Conservation (phyloP, 164 flowering plant species). For the Liriodendron chinense region DNA sequence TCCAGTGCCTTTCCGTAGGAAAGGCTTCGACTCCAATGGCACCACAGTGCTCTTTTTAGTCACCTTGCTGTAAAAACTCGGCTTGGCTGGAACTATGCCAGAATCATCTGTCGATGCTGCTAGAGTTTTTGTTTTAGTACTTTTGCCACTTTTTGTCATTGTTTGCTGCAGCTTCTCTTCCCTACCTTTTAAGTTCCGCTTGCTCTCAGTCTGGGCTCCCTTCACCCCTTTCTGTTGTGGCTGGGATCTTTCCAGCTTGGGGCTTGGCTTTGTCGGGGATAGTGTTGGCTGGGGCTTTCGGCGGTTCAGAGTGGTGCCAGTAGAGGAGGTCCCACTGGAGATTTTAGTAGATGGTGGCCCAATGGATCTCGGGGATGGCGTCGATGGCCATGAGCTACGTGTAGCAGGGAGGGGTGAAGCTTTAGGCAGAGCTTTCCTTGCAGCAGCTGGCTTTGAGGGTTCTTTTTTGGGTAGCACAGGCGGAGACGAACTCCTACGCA, state of each 20-base stretch:
- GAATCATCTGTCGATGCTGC: slow-evolving; percentile 36
- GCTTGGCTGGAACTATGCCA: slow-evolving; percentile 38
- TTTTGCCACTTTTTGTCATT: slow-evolving; percentile 30
- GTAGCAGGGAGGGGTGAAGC: slow-evolving; percentile 52
- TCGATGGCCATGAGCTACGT: slow-evolving; percentile 76
- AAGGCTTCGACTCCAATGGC: slow-evolving; percentile 76
- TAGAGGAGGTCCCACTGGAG: slow-evolving; percentile 31
- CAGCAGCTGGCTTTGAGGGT: slow-evolving; percentile 37
- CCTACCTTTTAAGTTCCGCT: slow-evolving; percentile 26
- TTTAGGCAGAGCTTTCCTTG: slow-evolving; percentile 47
- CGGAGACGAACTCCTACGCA: slow-evolving; percentile 33
- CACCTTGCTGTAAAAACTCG: slow-evolving; percentile 54
- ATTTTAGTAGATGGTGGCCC: slow-evolving; percentile 44
- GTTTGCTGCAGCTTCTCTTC: slow-evolving; percentile 40
- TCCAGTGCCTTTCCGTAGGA: slow-evolving; percentile 57
- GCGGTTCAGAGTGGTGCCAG: slow-evolving; percentile 41
- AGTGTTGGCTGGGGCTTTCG: slow-evolving; percentile 41
- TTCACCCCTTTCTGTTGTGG: slow-evolving; percentile 32
- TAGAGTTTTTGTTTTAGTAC: slow-evolving; percentile 35
- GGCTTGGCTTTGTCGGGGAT: slow-evolving; percentile 35
- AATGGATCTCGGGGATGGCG: slow-evolving; percentile 47
- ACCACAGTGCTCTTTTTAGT: slow-evolving; percentile 83
- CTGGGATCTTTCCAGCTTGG: slow-evolving; percentile 44
- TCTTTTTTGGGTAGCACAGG: slow-evolving; percentile 47
- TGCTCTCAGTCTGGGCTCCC: slow-evolving; percentile 22